phyloP scores from a whole-genome alignment of 495 filamentous ascomycete genomes.

The Neurospora sp. region DNA sequence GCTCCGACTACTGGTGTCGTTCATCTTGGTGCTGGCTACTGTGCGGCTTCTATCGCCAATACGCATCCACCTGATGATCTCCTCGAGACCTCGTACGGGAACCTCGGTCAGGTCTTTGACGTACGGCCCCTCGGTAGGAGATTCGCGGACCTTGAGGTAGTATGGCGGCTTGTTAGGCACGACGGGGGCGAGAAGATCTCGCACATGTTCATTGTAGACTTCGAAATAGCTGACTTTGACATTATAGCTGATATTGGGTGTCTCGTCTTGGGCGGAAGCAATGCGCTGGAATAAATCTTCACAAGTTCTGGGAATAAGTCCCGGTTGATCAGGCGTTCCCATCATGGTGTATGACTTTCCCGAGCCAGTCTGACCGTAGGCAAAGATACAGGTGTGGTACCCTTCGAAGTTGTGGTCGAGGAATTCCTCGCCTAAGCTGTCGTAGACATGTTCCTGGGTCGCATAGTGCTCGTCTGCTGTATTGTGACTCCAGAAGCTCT shows the following conservation, averaged over 20 bases:
- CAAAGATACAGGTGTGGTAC: slow-evolving; percentile 98
- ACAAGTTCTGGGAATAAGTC: slow-evolving; percentile 94
- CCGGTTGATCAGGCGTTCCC: slow-evolving; percentile 76
- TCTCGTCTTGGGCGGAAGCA: slow-evolving; percentile 58
- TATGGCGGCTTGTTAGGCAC: slow-evolving; percentile 60
- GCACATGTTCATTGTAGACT: slow-evolving; percentile 98
- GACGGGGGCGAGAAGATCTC: slow-evolving; percentile 80
- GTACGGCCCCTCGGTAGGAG: slow-evolving; percentile 91
- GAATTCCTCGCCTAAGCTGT: slow-evolving; percentile 89
- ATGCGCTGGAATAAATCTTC: slow-evolving; percentile 94
- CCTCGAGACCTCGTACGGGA: slow-evolving; percentile 68
- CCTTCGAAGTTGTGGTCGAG: slow-evolving; percentile 99
- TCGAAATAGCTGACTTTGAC: slow-evolving; percentile 98
- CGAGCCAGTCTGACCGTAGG: slow-evolving; percentile 95
- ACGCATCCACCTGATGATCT: slow-evolving; percentile 85
- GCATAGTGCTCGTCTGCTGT: slow-evolving; percentile 49
- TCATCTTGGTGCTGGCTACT: slow-evolving; percentile 97
- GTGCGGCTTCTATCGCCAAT: slow-evolving; percentile 82
- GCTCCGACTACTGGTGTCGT: slow-evolving; percentile 87
- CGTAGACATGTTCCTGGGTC: slow-evolving; percentile 84
- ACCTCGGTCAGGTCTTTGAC: slow-evolving; percentile 93
- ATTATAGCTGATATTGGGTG: slow-evolving; percentile 85
- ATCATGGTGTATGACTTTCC: slow-evolving; percentile 99
- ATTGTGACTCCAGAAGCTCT: slow-evolving; percentile 93
- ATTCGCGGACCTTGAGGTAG: slow-evolving; percentile 96